A percentile compares a stretch with the other conserved stretches of the same genome.
These are phyloP conservation scores for Batkoa obscura DNA, from an alignment of 371 early-diverging fungal species.

Conservation along the genomic window DNA sequence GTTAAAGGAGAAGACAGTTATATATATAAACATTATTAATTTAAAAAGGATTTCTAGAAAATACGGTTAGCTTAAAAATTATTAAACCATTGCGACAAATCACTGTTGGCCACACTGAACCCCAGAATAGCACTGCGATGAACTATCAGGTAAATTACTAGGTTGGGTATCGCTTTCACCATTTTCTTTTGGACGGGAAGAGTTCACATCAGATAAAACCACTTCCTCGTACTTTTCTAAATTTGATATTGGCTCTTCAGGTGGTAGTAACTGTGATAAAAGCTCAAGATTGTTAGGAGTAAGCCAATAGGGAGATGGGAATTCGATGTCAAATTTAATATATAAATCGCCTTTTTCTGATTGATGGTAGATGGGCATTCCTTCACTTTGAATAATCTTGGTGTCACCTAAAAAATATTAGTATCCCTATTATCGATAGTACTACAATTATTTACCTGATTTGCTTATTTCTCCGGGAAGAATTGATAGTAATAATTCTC, in stretches of 20 bases:
- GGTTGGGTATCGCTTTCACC: constrained; percentile 33
- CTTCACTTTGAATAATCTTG: constrained; percentile 72
- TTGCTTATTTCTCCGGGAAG: constrained; percentile 80
- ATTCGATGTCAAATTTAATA: constrained; percentile 78
- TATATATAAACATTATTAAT: too few relatives aligned
- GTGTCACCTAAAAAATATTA: constrained; percentile 28
- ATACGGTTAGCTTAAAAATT: too few relatives aligned
- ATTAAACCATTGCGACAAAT: too few relatives aligned
- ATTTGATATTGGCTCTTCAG: constrained; percentile 22
- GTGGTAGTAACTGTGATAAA: constrained; percentile 43
- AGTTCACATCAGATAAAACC: constrained; percentile 50
- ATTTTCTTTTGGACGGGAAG: constrained; percentile 18
- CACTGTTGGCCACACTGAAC: constrained; percentile 95
- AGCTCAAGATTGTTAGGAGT: constrained; percentile 12
- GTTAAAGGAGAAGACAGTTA: too few relatives aligned
- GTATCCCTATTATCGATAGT: constrained; percentile 12
- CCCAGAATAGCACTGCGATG: constrained; percentile 44
- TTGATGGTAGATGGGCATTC: constrained; percentile 87
- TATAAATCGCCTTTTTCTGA: constrained; percentile 80
- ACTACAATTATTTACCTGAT: constrained; percentile 27
- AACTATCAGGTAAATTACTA: too few relatives aligned
- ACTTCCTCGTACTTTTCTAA: constrained; percentile 44
- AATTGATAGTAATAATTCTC: constrained; percentile 66
- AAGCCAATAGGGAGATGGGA: constrained; percentile 72
- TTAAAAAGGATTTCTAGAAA: too few relatives aligned